A percentile compares a stretch with the other conserved stretches of the same genome.
These are phyloP conservation scores for Picochlorum sp. DNA, from an alignment of 139 green algal species.

Conservation along the genomic window DNA sequence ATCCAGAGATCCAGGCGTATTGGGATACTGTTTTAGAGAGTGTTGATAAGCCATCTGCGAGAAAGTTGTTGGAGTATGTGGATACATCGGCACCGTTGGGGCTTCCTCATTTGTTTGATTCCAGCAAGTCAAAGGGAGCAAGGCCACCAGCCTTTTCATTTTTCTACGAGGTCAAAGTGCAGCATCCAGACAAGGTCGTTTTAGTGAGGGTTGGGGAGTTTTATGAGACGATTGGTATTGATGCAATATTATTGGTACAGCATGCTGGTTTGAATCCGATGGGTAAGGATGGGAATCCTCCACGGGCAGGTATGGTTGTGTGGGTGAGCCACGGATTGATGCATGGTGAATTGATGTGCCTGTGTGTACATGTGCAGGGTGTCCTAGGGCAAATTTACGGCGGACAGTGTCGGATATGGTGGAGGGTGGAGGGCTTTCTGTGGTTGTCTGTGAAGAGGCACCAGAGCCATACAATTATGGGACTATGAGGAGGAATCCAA, in stretches of 20 bases:
- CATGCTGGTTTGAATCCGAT: constrained; percentile 74
- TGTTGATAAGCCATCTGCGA: constrained; percentile 35
- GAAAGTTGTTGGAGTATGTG: constrained; percentile 19
- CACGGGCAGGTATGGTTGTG: not conserved
- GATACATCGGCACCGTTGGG: constrained; percentile 21
- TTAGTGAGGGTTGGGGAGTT: constrained; percentile 70
- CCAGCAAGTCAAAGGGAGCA: not conserved
- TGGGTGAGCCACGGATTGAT: not conserved
- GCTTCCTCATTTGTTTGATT: not conserved
- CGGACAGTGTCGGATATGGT: constrained; percentile 52
- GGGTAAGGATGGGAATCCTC: constrained; percentile 18
- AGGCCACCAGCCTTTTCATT: constrained; percentile 20
- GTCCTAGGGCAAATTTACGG: constrained; percentile 56
- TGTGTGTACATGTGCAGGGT: constrained; percentile 65
- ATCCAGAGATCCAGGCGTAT: constrained; percentile 33
- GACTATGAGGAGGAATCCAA: constrained; percentile 20
- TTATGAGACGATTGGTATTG: constrained; percentile 75
- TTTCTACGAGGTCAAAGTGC: constrained; percentile 15
- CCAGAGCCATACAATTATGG: constrained; percentile 35
- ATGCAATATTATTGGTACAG: constrained; percentile 79
- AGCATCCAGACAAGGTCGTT: constrained; percentile 40
- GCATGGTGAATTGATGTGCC: not conserved
- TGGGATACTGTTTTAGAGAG: constrained; percentile 30
- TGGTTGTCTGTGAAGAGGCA: constrained; percentile 55
- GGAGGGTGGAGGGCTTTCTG: constrained; percentile 36